Base-by-base conservation (phyloP, 73 alveolate genomes). In the Paraurostyla sp. region DNA sequence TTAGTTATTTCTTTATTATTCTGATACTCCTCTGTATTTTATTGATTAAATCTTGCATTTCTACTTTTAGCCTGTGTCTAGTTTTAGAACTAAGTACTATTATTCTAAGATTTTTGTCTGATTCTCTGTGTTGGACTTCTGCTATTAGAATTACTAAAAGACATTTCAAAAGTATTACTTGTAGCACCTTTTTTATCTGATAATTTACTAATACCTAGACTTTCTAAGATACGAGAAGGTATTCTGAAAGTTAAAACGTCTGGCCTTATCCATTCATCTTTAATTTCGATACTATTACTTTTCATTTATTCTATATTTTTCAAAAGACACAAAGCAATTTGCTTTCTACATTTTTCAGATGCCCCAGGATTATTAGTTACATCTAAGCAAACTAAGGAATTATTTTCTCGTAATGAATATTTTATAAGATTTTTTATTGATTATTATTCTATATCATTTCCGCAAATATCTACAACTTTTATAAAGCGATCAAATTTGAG, bases 181-280 rank as follows among this genome's bases (percentile, higher is more conserved):
- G 42, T 13, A 25, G 86, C 41, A 13, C 29, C 0, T 50, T 73
- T 48, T 32, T 48, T 73, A 40, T 73, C 41, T 11, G 38, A 11
- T 73, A 49, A n/a, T 2, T 32, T 6, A 9, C 7, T 13, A 7
- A 78, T 78, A 4, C 89, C 89, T 54, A 78, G 50, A 18, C 78
- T 41, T 13, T 78, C 89, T 35, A 78, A 41, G 35, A 78, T 78
- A 0, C 78, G 9, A 4, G 54, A 4, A 33, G 89, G 89, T 46
- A 78, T 78, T 52, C 35, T 78, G 40, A 78, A 78, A 16, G 80
- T 52, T 32, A 78, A 54, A 1, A 52, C 62, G 0, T 54, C 78
- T n/a, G 63, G 76, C 20, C 78, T 78, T 6, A 52, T 11, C 89
- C 89, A 78, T 78, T 78, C 76, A 27, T 51, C 89, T 35, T 51